Base-by-base conservation (phyloP, 164 flowering plant genomes). In the Tetrastigma voinierianum region DNA sequence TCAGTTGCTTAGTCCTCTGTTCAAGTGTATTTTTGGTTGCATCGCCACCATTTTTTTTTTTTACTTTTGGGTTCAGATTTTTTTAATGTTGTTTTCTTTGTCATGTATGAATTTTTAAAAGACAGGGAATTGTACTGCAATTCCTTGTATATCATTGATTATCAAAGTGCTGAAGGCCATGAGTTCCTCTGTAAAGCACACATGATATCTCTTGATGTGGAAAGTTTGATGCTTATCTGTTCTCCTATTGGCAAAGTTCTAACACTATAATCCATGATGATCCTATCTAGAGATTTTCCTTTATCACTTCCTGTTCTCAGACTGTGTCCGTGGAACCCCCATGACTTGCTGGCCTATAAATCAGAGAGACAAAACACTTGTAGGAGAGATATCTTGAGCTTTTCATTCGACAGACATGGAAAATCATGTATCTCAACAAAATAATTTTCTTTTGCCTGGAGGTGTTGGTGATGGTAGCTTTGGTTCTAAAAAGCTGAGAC, bases 401-500 rank as follows among this genome's bases (percentile, higher is more conserved):
- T 55, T 55, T 55, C 23, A 15, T 20, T 20, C 11, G 43, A 55
- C 14, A 55, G 58, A 55, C 40, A 32, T 21, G 56, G 21, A 55
- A 55, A 55, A 55, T 55, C 13, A 55, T 12, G 58, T 11, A 55
- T 55, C 13, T 20, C 23, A 55, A 11, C 52, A 49, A 55, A 9
- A 32, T 32, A 32, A 21, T 19, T 15, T 19, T 40, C 24, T 5
- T 55, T 8, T 10, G 58, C 16, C 7, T 43, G 45, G 17, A 45
- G 52, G 14, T 48, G 65, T 21, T 18, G 60, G 57, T 49, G 52
- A 47, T 53, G 45, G 14, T 55, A 15, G 58, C 32, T 55, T 55
- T 9, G 11, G 15, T 55, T 53, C 45, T 11, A 53, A 24, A 43
- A 52, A 51, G 44, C 46, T 55, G 46, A 46, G 21, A 51, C 16